Percentiles rank a stretch among this genome's conserved stretches.
These are phyloP conservation scores for Populus hybrid DNA, from an alignment of 441 rosid genomes.

Conservation along the genomic window DNA sequence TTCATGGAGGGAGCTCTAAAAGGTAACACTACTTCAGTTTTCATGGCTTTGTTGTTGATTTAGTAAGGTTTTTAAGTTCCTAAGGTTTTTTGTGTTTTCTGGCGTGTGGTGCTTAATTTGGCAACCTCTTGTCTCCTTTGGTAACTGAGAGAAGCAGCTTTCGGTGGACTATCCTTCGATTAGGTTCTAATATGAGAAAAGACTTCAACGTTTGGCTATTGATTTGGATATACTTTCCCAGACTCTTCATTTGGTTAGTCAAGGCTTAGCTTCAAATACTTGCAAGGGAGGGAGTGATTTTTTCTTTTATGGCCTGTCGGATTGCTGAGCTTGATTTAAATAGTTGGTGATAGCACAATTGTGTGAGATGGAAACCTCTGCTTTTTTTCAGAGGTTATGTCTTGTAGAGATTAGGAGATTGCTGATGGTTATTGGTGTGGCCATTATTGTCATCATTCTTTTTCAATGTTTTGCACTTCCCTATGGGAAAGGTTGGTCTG, in stretches of 20 bases:
- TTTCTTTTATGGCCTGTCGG: neutral
- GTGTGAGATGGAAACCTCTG: conserved; percentile 34
- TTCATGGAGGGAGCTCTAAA: neutral
- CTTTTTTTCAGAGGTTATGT: conserved; percentile 28
- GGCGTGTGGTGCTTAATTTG: neutral
- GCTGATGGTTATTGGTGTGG: conserved; percentile 36
- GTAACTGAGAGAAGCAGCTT: neutral
- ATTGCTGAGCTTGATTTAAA: neutral
- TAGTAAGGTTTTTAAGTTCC: neutral
- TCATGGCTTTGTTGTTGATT: neutral
- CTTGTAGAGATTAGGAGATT: conserved; percentile 42
- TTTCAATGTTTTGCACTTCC: conserved; percentile 48
- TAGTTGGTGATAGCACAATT: neutral
- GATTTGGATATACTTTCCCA: neutral
- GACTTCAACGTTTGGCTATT: neutral
- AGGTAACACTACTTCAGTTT: neutral
- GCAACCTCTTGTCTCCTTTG: neutral
- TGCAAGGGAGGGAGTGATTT: neutral
- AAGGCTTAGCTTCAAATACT: neutral
- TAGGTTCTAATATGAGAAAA: neutral
- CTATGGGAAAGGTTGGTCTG: conserved; percentile 23
- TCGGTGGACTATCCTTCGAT: neutral
- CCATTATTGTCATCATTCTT: conserved; percentile 32
- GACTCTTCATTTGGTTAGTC: neutral
- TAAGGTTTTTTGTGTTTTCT: neutral